These are phyloP conservation scores for Globisporangium orthogonon DNA, from an alignment of 352 stramenopile genomes.

Conservation along the genomic window DNA sequence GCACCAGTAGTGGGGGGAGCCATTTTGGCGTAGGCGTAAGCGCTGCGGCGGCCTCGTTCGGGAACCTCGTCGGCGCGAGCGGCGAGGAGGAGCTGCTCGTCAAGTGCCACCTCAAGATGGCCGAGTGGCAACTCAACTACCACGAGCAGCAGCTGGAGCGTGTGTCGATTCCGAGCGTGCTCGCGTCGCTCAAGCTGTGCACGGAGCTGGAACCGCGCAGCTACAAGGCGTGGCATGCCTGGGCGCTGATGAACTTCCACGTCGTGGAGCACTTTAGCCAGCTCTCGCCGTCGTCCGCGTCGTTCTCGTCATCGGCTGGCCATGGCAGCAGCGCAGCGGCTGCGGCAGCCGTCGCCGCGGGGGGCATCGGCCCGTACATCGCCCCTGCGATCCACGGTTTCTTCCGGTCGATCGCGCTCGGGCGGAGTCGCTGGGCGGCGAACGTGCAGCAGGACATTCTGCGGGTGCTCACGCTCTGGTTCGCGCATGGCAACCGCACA, in stretches of 20 bases:
- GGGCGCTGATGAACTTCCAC: constrained; percentile 96
- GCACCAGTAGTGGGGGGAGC: background rate
- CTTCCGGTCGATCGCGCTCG: constrained; percentile 94
- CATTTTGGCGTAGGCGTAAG: constrained; percentile 1
- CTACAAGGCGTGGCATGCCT: constrained; percentile 94
- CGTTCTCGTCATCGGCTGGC: background rate
- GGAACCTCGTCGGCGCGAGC: constrained; percentile 4
- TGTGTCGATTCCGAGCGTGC: constrained; percentile 62
- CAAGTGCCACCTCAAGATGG: constrained; percentile 79
- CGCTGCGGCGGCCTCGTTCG: constrained; percentile 12
- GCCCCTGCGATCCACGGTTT: constrained; percentile 87
- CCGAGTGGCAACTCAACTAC: constrained; percentile 81
- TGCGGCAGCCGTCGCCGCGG: background rate
- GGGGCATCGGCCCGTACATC: constrained; percentile 47
- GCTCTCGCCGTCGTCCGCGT: constrained; percentile 24
- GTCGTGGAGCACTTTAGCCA: constrained; percentile 88
- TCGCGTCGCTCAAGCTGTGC: constrained; percentile 59
- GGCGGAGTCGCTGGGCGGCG: constrained; percentile 92
- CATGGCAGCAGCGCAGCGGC: constrained; percentile 8
- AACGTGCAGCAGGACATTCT: constrained; percentile 98
- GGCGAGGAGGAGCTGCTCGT: constrained; percentile 71
- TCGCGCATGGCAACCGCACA: constrained; percentile 91
- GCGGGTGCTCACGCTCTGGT: constrained; percentile 97
- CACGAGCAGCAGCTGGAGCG: constrained; percentile 78
- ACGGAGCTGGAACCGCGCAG: constrained; percentile 65